These are phyloP conservation scores for Suhomyces kunorum DNA, from an alignment of 1,139 yeast genomes.

Conservation along the genomic window DNA sequence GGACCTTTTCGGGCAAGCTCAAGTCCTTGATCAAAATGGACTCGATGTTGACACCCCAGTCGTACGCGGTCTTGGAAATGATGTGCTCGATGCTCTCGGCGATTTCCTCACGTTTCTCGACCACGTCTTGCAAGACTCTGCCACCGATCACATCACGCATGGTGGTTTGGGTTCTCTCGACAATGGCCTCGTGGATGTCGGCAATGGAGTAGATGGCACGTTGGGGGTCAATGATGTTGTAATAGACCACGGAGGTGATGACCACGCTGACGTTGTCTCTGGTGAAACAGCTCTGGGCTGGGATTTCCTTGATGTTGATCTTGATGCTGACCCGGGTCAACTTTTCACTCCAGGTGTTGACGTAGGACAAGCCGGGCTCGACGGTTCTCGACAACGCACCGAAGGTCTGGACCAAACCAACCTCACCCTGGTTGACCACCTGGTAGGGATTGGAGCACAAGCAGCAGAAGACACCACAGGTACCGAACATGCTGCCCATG, in stretches of 20 bases:
- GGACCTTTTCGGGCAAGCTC: conserved; percentile 56
- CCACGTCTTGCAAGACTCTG: conserved; percentile 67
- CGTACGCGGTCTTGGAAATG: conserved; percentile 62
- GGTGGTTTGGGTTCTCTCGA: conserved; percentile 74
- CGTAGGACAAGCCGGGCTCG: conserved; percentile 69
- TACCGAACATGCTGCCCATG: conserved; percentile 53
- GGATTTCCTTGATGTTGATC: conserved; percentile 64
- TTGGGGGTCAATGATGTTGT: conserved; percentile 68
- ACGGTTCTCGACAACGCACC: conserved; percentile 68
- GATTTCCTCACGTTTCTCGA: conserved; percentile 73
- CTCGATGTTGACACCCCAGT: conserved; percentile 76
- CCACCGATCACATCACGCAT: conserved; percentile 74
- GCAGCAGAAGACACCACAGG: conserved; percentile 62
- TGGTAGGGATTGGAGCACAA: conserved; percentile 63
- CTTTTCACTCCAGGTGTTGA: conserved; percentile 65
- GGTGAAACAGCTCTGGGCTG: conserved; percentile 69
- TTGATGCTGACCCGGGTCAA: conserved; percentile 55
- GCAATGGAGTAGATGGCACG: conserved; percentile 63
- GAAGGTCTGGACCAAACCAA: conserved; percentile 67
- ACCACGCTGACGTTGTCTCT: conserved; percentile 66
- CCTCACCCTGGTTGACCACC: conserved; percentile 66
- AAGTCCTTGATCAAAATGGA: conserved; percentile 71
- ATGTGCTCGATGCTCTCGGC: conserved; percentile 65
- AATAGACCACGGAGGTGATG: conserved; percentile 68
- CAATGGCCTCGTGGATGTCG: conserved; percentile 58